Conservation (phyloP, 306 rosid genomes). For the Trifolium subterraneum region DNA sequence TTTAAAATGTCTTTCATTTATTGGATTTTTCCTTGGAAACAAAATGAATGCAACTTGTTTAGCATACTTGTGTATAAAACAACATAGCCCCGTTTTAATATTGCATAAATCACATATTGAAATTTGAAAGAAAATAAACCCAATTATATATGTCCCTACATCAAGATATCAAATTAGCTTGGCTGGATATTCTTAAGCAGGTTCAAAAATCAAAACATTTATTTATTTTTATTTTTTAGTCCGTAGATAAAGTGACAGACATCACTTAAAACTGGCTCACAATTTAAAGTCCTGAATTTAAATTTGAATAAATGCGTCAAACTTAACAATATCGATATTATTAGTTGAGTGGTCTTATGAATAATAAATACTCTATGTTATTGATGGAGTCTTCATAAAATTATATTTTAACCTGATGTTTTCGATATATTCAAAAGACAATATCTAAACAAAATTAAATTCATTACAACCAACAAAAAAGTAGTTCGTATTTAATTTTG, state of each 20-base stretch:
- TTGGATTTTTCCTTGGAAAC: not conserved
- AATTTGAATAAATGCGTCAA: no score
- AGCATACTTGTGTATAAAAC: not conserved
- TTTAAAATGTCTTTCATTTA: not conserved
- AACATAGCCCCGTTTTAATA: not conserved
- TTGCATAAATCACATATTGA: not conserved
- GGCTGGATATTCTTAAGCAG: not conserved
- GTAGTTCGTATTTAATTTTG: no score
- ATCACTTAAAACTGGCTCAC: no score
- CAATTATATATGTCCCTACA: not conserved
- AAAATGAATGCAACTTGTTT: constrained; percentile 10
- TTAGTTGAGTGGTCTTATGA: no score
- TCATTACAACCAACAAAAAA: no score
- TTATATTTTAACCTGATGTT: not conserved
- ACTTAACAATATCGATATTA: no score
- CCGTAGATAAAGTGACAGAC: no score
- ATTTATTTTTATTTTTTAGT: no score
- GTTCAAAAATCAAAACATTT: not conserved
- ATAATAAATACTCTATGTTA: no score
- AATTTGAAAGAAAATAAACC: not conserved
- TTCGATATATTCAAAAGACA: not conserved
- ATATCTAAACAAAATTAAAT: not conserved
- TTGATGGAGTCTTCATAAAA: not conserved
- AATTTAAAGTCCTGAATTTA: no score
- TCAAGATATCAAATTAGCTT: not conserved